Percentiles rank a stretch among this genome's conserved stretches.
Conservation (phyloP, 441 rosid genomes). For the Euphorbia celastroides region DNA sequence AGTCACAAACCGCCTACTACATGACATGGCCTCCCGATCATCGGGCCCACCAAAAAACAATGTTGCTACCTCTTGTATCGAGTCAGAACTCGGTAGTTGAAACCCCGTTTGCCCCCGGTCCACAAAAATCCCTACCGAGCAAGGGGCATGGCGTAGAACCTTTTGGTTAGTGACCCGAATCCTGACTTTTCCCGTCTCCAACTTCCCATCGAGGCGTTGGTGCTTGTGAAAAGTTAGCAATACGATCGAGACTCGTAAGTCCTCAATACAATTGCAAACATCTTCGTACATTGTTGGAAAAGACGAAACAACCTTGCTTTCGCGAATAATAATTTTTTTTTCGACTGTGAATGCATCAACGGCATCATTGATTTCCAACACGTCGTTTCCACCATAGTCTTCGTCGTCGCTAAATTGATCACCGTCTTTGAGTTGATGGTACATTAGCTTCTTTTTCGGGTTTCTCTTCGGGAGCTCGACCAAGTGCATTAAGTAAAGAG, state of each 20-base stretch:
- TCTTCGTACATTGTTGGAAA: constrained; percentile 55
- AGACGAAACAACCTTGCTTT: constrained; percentile 52
- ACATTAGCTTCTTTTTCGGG: constrained; percentile 38
- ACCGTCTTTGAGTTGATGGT: constrained; percentile 63
- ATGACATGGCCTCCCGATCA: constrained; percentile 86
- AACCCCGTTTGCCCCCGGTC: constrained; percentile 65
- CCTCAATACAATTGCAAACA: constrained; percentile 59
- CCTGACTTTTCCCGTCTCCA: constrained; percentile 55
- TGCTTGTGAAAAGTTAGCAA: constrained; percentile 84
- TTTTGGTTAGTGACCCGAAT: constrained; percentile 64
- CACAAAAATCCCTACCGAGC: constrained; percentile 69
- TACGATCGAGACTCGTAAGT: constrained; percentile 58
- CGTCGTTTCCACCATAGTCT: constrained; percentile 72
- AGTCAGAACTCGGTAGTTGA: constrained; percentile 45
- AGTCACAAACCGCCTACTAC: constrained; percentile 43
- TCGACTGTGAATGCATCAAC: constrained; percentile 50
- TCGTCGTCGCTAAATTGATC: constrained; percentile 56
- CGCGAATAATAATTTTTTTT: constrained; percentile 42
- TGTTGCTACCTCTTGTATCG: constrained; percentile 49
- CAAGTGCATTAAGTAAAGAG: constrained; percentile 61
- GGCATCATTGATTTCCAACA: constrained; percentile 59
- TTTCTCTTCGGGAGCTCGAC: constrained; percentile 65
- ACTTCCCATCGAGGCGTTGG: constrained; percentile 66
- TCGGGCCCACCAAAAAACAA: constrained; percentile 85
- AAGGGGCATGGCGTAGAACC: constrained; percentile 65